These are phyloP conservation scores for Fusarium palustre DNA, from an alignment of 2,329 filamentous ascomycete species.

Conservation along the genomic window DNA sequence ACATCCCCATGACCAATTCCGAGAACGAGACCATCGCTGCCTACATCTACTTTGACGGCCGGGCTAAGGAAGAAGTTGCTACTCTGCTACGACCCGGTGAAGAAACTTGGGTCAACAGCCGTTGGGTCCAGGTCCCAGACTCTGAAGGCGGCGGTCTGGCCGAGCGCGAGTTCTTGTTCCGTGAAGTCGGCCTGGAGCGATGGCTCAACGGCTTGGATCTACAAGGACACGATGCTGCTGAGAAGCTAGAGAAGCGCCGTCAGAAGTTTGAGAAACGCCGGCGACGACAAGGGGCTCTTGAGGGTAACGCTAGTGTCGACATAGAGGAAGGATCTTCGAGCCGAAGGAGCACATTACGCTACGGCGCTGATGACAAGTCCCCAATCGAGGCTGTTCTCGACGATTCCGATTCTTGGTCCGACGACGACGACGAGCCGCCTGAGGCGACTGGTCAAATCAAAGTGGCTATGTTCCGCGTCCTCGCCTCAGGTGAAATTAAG, in stretches of 20 bases:
- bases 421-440: constrained; percentile 86
- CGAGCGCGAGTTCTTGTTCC: constrained; percentile 96
- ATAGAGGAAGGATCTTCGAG: constrained; percentile 58
- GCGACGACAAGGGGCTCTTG: constrained; percentile 68
- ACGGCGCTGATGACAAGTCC: constrained; percentile 80
- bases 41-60: constrained; percentile 98
- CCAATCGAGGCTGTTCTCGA: constrained; percentile 77
- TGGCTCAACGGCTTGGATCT: constrained; percentile 97
- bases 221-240: constrained; percentile 90
- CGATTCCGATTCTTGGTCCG: constrained; percentile 81
- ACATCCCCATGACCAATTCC: constrained; percentile 91
- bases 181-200: constrained; percentile 93
- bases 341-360: constrained; percentile 74
- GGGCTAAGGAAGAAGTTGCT: constrained; percentile 95
- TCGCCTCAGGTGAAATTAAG: constrained; percentile 97
- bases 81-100: constrained; percentile 91
- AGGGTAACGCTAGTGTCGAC: constrained; percentile 51
- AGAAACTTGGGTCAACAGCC: constrained; percentile 98
- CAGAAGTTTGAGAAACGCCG: constrained; percentile 80
- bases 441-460: constrained; percentile 98
- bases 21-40: constrained; percentile 97
- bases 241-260: constrained; percentile 88
- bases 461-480: constrained; percentile 93
- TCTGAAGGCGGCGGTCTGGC: constrained; percentile 93
- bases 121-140: constrained; percentile 95